Evolutionary conservation across 345 rosid genomes (phyloP).

Genomic region (Nephelium lappaceum): DNA sequence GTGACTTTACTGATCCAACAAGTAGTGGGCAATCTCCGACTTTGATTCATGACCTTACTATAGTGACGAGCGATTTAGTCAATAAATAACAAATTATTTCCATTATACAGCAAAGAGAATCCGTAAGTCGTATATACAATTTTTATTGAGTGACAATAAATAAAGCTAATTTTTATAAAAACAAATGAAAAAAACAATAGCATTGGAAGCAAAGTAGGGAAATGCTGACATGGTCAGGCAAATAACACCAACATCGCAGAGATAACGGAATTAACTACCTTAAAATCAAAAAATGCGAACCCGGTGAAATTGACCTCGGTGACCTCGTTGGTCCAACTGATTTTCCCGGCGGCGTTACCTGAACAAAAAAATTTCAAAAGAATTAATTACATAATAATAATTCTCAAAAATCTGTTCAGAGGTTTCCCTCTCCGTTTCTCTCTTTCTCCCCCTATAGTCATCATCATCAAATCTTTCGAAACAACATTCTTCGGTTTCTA

Average conservation of each 20-base stretch:
- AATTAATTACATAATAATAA: not conserved
- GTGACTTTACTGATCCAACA: not conserved
- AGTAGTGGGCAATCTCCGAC: not conserved
- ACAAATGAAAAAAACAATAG: not conserved
- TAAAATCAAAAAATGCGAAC: not conserved
- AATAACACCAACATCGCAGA: not conserved
- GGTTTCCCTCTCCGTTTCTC: not conserved
- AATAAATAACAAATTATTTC: too few relatives aligned
- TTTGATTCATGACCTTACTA: too few relatives aligned
- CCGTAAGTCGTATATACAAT: too few relatives aligned
- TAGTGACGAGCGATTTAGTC: too few relatives aligned
- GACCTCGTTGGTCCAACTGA: not conserved
- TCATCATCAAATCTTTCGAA: not conserved
- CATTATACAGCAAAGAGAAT: too few relatives aligned
- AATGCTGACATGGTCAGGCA: constrained; percentile 14
- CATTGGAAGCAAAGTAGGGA: not conserved
- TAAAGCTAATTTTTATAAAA: too few relatives aligned
- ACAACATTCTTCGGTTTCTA: not conserved
- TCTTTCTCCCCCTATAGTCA: too few relatives aligned
- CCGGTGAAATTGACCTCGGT: constrained; percentile 1
- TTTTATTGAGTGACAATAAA: too few relatives aligned
- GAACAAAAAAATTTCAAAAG: not conserved
- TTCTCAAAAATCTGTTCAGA: not conserved
- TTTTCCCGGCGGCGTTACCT: not conserved
- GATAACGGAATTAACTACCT: not conserved